Percentiles rank a stretch among this genome's conserved stretches.
phyloP scores from a whole-genome alignment of 2,329 filamentous ascomycete genomes.

The Pseudocercospora vitis region DNA sequence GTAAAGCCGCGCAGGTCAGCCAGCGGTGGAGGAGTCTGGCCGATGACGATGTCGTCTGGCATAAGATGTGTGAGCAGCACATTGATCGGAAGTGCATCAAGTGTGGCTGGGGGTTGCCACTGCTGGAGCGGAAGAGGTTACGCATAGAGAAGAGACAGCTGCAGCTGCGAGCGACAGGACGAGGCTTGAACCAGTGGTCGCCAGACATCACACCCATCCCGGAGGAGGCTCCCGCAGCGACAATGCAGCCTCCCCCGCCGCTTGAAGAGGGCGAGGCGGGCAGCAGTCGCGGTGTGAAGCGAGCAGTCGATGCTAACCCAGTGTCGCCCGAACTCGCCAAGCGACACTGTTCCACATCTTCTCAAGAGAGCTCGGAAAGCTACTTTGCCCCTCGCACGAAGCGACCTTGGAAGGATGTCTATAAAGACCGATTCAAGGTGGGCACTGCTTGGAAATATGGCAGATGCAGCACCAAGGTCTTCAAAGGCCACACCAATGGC shows the following conservation, averaged over 20 bases:
- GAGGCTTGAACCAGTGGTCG: slow-evolving; percentile 56
- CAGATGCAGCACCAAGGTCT: slow-evolving; percentile 77
- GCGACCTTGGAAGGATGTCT: slow-evolving; percentile 93
- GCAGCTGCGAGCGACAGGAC: slow-evolving; percentile 65
- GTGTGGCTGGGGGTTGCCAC: slow-evolving; percentile 90
- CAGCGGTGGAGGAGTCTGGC: slow-evolving; percentile 82
- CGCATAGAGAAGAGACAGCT: slow-evolving; percentile 85
- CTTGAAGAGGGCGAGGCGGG: slow-evolving; percentile 3
- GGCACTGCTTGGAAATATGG: slow-evolving; percentile 98
- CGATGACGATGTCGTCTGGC: slow-evolving; percentile 98
- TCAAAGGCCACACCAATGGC: slow-evolving; percentile 85
- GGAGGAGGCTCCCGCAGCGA: slow-evolving; percentile 35
- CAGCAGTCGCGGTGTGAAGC: slow-evolving; percentile 23
- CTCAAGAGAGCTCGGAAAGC: slow-evolving; percentile 36
- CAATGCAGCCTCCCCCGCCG: slow-evolving; percentile 11
- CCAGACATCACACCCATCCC: slow-evolving; percentile 52
- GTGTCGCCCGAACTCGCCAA: slow-evolving; percentile 32
- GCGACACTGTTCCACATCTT: slow-evolving; percentile 29
- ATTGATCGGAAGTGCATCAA: slow-evolving; percentile 92
- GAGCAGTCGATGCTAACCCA: slow-evolving; percentile 22
- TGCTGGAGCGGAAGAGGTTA: slow-evolving; percentile 84
- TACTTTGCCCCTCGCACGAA: slow-evolving; percentile 52
- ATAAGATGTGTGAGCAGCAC: slow-evolving; percentile 96
- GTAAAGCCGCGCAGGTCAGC: slow-evolving; percentile 94
- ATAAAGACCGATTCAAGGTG: slow-evolving; percentile 91